Evolutionary conservation across 192 early-diverging fungal genomes (phyloP).

Genomic region (Backusella morwellensis): DNA sequence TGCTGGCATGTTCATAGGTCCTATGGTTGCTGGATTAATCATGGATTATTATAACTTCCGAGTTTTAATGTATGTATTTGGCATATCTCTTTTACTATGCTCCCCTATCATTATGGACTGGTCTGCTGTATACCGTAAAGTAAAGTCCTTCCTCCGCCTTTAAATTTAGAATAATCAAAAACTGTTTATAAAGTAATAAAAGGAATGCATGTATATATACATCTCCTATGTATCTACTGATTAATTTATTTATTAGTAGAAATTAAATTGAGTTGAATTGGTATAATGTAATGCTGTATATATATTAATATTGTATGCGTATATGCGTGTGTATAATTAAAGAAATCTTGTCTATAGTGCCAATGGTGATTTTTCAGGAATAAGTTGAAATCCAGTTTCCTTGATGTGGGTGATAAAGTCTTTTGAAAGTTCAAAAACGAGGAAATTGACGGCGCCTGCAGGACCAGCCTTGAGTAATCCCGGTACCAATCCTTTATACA

Average conservation of each 20-base stretch:
- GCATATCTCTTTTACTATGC: slow-evolving; percentile 6
- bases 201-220: neutral
- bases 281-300: neutral
- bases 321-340: neutral
- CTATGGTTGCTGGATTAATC: slow-evolving; percentile 54
- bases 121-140: neutral
- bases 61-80: slow-evolving; percentile 22
- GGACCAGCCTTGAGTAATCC: slow-evolving; percentile 86
- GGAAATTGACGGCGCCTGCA: slow-evolving; percentile 83
- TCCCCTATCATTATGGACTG: slow-evolving; percentile 31
- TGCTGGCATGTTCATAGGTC: slow-evolving; percentile 70
- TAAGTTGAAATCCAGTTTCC: neutral
- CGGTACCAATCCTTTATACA: slow-evolving; percentile 90
- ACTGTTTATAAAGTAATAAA: neutral
- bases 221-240: neutral
- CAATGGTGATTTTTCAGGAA: neutral
- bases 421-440: slow-evolving; percentile 67
- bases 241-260: no score
- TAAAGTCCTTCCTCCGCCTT: neutral
- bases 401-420: slow-evolving; percentile 37
- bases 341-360: neutral
- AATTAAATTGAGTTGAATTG: neutral
- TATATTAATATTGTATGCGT: neutral
- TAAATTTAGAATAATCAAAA: neutral
- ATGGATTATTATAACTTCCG: slow-evolving; percentile 22